Percentiles rank a stretch among this genome's conserved stretches.
These are phyloP conservation scores for Cutaneotrichosporon spelunceum DNA, from an alignment of 1,284 basidiomycete species.

Conservation along the genomic window DNA sequence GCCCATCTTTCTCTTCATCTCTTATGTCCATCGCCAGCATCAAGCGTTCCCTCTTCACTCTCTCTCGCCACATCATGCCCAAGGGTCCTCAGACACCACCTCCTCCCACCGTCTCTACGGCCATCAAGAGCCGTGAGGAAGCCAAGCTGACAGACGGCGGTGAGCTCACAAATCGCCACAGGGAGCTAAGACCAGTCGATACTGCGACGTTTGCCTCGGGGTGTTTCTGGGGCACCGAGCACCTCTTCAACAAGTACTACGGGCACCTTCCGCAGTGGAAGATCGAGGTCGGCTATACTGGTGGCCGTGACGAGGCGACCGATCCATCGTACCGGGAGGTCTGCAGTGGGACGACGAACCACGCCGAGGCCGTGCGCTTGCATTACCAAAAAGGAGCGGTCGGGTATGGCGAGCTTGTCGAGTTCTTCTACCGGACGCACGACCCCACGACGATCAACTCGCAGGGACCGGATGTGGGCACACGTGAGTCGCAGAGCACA, in stretches of 20 bases:
- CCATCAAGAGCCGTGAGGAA: conserved; percentile 44
- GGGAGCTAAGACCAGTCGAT: conserved; percentile 51
- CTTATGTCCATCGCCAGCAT: conserved; percentile 7
- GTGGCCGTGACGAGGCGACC: conserved; percentile 60
- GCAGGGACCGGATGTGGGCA: conserved; percentile 73
- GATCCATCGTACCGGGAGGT: conserved; percentile 64
- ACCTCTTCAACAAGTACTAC: conserved; percentile 79
- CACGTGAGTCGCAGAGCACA: conserved; percentile 59
- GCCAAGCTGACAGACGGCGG: conserved; percentile 42
- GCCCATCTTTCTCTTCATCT: background rate
- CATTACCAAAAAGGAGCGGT: conserved; percentile 78
- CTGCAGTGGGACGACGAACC: conserved; percentile 75
- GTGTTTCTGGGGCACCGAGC: conserved; percentile 81
- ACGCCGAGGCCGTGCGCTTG: conserved; percentile 84
- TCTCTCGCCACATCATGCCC: conserved; percentile 14
- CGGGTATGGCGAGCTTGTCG: conserved; percentile 77
- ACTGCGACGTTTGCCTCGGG: conserved; percentile 73
- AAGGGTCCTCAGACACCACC: conserved; percentile 43
- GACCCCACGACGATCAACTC: conserved; percentile 80
- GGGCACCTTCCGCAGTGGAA: conserved; percentile 58
- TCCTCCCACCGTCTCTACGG: conserved; percentile 50
- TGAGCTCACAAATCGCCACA: conserved; percentile 24
- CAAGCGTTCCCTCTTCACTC: conserved; percentile 12
- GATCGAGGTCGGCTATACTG: conserved; percentile 76
- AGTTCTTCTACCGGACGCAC: conserved; percentile 92